Evolutionary conservation across 331 rosid genomes (phyloP).

Genomic region (Rosa hybrid): DNA sequence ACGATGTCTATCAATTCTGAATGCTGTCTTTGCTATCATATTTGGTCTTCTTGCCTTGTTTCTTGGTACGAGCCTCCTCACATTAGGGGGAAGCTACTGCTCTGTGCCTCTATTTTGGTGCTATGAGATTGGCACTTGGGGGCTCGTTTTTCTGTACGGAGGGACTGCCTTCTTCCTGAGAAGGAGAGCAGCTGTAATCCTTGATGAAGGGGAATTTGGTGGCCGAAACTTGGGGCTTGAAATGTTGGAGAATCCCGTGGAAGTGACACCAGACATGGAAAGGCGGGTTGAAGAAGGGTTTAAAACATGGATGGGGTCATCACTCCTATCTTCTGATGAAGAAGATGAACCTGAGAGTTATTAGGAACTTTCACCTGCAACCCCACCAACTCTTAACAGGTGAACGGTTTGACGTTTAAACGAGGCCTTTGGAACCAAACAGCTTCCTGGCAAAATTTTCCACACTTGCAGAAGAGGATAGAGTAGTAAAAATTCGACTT

Average conservation of each 20-base stretch:
- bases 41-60: conserved; percentile 87
- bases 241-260: conserved; percentile 80
- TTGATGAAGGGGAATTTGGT: conserved; percentile 64
- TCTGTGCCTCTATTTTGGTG: conserved; percentile 92
- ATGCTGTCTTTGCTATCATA: conserved; percentile 66
- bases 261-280: conserved; percentile 83
- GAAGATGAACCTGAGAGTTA: conserved; percentile 80
- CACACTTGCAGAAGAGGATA: conserved; percentile 34
- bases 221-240: conserved; percentile 78
- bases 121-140: conserved; percentile 81
- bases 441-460: conserved; percentile 24
- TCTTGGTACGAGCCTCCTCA: conserved; percentile 94
- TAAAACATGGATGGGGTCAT: conserved; percentile 95
- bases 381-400: conserved; percentile 48
- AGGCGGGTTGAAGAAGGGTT: conserved; percentile 85
- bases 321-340: conserved; percentile 91
- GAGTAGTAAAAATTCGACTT: conserved; percentile 23
- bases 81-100: conserved; percentile 75
- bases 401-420: conserved; percentile 35
- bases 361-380: conserved; percentile 45
- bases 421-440: conserved; percentile 26
- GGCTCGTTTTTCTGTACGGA: conserved; percentile 73
- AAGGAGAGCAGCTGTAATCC: conserved; percentile 72
- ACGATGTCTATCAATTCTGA: conserved; percentile 86
- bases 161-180: conserved; percentile 84